Evolutionary conservation across 2,329 filamentous ascomycete genomes (phyloP), one percentile per base, ranked within the genome.

Genomic region (Nemania sp.): DNA sequence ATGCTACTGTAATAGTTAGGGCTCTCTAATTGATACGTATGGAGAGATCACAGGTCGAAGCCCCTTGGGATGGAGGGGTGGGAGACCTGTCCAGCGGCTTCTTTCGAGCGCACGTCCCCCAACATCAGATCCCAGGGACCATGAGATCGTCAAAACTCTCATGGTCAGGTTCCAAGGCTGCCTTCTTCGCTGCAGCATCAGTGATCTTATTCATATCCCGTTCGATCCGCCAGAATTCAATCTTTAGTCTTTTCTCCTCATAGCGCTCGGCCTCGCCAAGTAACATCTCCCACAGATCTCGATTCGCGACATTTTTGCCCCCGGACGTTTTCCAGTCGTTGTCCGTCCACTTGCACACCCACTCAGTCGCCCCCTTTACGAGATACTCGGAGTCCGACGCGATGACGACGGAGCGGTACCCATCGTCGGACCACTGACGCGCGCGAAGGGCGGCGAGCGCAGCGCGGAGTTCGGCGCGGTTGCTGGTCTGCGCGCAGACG

Each of bases 401-500:
- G 26, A 44, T 44, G 17, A 46, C 43, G 1, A 46, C 8, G 22
- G 30, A 36, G 22, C 15, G 15, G 31, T 69, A 68, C 54, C 75
- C 61, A 63, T 80, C 76, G 4, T 61, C 67, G 0, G 17, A 14
- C 79, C 78, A 82, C 57, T 65, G 11, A 1, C 71, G 67, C 59
- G 71, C 75, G 19, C 73, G 68, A 23, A 82, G 69, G 3, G 75
- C 81, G 6, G 72, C 77, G 39, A 82, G 74, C 6, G 76, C 77
- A 7, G 80, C 80, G 14, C 80, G 80, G 8, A 84, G 73, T 64
- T 83, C 78, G 4, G 81, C 81, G 2, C 80, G 73, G 60, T 81
- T 80, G 68, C 73, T 81, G n/a, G 72, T 81, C 54, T 77, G 75
- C 6, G 57, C 42, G 33, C 64, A 52, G 0, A 44, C 7, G 22